A percentile compares a stretch with the other conserved stretches of the same genome.
Conservation (phyloP, 495 filamentous ascomycete species). For the Penicillium atrosanguineum region DNA sequence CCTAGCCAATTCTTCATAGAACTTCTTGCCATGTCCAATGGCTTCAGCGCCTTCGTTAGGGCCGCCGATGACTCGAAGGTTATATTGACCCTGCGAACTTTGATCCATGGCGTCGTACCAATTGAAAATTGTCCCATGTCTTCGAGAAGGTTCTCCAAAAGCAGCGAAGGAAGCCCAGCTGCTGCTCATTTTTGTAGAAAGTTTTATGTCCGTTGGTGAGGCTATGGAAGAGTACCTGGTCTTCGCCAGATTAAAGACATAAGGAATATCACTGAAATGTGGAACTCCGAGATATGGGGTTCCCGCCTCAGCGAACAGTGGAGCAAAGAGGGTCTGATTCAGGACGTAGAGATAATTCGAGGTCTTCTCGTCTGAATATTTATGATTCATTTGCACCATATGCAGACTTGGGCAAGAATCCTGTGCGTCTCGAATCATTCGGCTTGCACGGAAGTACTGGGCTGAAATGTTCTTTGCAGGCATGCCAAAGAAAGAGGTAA, state of each 20-base stretch:
- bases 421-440: conserved; percentile 7
- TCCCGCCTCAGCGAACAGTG: not conserved
- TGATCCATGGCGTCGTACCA: conserved; percentile 2
- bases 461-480: conserved; percentile 4
- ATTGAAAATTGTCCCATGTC: not conserved
- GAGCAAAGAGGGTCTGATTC: conserved; percentile 12
- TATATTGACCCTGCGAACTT: not conserved
- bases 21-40: not conserved
- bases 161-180: conserved; percentile 17
- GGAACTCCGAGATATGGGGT: conserved; percentile 4
- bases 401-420: conserved; percentile 7
- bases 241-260: conserved; percentile 13
- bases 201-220: conserved; percentile 1
- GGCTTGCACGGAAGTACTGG: conserved; percentile 13
- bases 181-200: conserved; percentile 11
- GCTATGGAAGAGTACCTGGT: conserved; percentile 7
- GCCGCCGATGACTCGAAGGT: conserved; percentile 9
- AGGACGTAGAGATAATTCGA: conserved; percentile 13
- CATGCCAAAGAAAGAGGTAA: conserved; percentile 1
- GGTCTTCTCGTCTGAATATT: conserved; percentile 4
- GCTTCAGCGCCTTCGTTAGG: not conserved
- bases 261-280: conserved; percentile 17
- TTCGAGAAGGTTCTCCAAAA: conserved; percentile 7
- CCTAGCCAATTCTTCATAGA: conserved; percentile 4
- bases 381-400: conserved; percentile 10